Base-by-base conservation (phyloP, 2,329 filamentous ascomycete genomes). In the Colletotrichum salicis region DNA sequence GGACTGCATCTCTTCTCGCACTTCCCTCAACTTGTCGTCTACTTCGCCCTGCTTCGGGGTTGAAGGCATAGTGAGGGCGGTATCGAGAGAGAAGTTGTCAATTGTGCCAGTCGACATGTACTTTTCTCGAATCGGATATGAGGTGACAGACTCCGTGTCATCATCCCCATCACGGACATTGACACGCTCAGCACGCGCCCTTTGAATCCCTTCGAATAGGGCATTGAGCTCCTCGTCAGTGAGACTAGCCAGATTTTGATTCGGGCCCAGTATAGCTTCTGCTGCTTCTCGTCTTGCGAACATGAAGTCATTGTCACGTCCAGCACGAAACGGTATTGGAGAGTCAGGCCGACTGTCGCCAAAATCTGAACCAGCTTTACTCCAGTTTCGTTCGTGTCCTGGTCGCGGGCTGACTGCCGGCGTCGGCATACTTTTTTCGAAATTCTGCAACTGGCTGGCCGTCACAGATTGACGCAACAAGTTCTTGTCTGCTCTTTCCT, bases 11-110 rank as follows among this genome's bases (percentile, higher is more conserved):
- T 94, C 94, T 75, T 97, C 94, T 67, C 92, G 91, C 27, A 93
- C 89, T 67, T 94, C 89, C 72, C 90, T 91, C 74, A 97, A 84
- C 72, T 88, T 89, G 31, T 96, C 92, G 59, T 96, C 94, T 0
- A 91, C 89, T 67, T 95, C 94, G 29, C 88, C 89, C 72, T 93
- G 91, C 72, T 90, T 93, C 2, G 96, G 96, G 0, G 96, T 98
- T 0, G 95, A 97, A 2, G 96, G 96, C 87, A 98, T 95, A 0
- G 96, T 99, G 62, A 99, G 86, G 13, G 92, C 93, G 1, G 96
- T 99, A 79, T 99, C 96, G 19, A 99, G 86, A 2, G 96, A 98
- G 78, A 98, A 96, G 79, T 97, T 98, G 82, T 99, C 96, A 64
- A 98, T 88, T 0, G 96, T 98, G 2, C 96, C 96, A 67, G 93